Conservation (phyloP, 768 basidiomycete genomes). For the Termitomyces sp. region DNA sequence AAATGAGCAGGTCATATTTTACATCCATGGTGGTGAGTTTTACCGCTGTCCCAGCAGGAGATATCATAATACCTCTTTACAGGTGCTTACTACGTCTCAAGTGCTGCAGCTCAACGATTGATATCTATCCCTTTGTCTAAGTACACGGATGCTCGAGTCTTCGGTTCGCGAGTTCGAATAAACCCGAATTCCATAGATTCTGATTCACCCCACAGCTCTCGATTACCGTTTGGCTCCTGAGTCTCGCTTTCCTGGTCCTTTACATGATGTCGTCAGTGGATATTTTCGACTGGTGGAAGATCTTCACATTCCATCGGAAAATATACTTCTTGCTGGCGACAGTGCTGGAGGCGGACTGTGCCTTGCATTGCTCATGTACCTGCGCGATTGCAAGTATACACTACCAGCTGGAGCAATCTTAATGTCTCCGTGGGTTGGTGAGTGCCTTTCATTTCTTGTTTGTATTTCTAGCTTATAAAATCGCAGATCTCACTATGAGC, state of each 20-base stretch:
- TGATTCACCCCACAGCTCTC: constrained; percentile 50
- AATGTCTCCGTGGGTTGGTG: constrained; percentile 95
- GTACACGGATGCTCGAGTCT: constrained; percentile 83
- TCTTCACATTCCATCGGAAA: constrained; percentile 85
- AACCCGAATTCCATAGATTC: neutral
- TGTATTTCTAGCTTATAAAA: constrained; percentile 1
- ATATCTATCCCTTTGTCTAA: constrained; percentile 91
- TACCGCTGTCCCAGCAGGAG: neutral
- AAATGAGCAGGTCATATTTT: constrained; percentile 83
- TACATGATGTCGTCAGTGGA: constrained; percentile 79
- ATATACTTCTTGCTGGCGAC: constrained; percentile 85
- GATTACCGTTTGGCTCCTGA: constrained; percentile 97
- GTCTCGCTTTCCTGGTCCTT: constrained; percentile 86
- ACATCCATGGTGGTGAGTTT: constrained; percentile 84
- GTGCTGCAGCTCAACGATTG: constrained; percentile 83
- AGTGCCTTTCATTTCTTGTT: constrained; percentile 26
- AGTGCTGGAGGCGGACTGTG: constrained; percentile 90
- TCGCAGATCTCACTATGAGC: constrained; percentile 86
- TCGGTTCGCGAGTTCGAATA: constrained; percentile 34
- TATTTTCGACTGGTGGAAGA: constrained; percentile 88
- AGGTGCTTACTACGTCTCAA: constrained; percentile 93
- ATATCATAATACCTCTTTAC: neutral
- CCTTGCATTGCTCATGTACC: constrained; percentile 86
- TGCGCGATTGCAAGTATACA: constrained; percentile 86
- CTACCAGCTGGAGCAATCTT: constrained; percentile 83